Evolutionary conservation across 768 basidiomycete genomes (phyloP).

Genomic region (Tylopilus balloui): DNA sequence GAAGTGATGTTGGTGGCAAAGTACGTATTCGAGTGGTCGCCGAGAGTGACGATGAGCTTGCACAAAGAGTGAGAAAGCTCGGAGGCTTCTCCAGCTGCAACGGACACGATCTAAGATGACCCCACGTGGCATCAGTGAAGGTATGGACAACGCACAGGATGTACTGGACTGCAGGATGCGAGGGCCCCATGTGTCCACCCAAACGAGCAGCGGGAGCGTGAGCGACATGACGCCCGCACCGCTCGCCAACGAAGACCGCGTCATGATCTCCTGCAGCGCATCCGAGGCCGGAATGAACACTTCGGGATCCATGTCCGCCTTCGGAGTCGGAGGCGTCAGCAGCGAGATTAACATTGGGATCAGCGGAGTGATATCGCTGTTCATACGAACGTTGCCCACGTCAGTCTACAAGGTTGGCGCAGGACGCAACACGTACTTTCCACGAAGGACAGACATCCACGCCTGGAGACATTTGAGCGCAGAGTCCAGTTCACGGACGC

Average conservation of each 20-base stretch:
- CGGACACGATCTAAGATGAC: background rate
- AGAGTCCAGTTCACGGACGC: conserved; percentile 49
- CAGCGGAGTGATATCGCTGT: conserved; percentile 65
- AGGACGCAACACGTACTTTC: conserved; percentile 47
- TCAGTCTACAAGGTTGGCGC: background rate
- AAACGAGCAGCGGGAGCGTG: conserved; percentile 83
- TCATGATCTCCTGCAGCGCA: conserved; percentile 72
- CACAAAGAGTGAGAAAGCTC: conserved; percentile 68
- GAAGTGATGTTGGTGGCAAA: conserved; percentile 66
- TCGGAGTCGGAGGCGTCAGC: conserved; percentile 30
- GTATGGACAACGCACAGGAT: conserved; percentile 30
- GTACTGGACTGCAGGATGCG: conserved; percentile 39
- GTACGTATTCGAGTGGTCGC: conserved; percentile 82
- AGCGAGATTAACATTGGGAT: conserved; percentile 59
- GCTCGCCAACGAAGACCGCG: conserved; percentile 65
- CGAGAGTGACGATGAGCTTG: conserved; percentile 75
- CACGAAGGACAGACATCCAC: conserved; percentile 71
- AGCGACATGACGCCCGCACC: conserved; percentile 66
- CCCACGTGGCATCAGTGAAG: background rate
- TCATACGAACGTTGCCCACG: background rate
- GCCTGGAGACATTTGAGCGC: conserved; percentile 78
- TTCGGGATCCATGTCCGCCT: conserved; percentile 40
- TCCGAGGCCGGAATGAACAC: conserved; percentile 64
- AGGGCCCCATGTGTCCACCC: conserved; percentile 57
- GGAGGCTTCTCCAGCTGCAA: conserved; percentile 33